Percentiles rank a stretch among this genome's conserved stretches.
phyloP scores from a whole-genome alignment of 164 flowering plant species.

The Houttuynia cordata region DNA sequence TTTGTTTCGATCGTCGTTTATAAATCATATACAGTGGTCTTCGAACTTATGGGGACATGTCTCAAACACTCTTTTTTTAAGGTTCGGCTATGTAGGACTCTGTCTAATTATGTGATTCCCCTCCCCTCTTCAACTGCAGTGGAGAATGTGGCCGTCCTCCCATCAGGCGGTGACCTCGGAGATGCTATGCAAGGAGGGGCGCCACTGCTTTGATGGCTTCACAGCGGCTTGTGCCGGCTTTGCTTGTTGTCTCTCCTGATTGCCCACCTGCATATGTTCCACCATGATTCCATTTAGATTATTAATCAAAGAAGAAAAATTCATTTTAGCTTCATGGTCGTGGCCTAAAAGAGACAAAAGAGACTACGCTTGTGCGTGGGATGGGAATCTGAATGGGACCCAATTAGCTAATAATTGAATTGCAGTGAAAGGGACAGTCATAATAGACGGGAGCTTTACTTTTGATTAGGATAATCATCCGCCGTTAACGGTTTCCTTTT shows the following conservation, averaged over 20 bases:
- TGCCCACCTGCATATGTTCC: constrained; percentile 4
- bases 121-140: no score
- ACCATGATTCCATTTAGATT: no score
- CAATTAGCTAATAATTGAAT: neutral
- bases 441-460: neutral
- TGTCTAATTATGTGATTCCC: neutral
- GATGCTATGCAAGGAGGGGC: constrained; percentile 82
- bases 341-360: neutral
- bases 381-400: neutral
- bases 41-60: neutral
- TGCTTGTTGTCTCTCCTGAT: constrained; percentile 37
- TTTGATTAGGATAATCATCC: neutral
- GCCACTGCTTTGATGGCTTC: constrained; percentile 66
- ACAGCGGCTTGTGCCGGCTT: constrained; percentile 26
- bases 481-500: neutral
- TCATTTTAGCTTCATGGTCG: neutral
- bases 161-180: constrained; percentile 44
- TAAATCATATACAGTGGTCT: neutral
- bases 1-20: neutral
- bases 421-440: neutral
- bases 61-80: neutral
- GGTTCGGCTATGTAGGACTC: neutral
- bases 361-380: neutral
- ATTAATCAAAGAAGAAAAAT: no score
- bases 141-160: neutral